Evolutionary conservation across 352 stramenopile genomes (phyloP), one percentile per base, ranked within the genome.

Genomic region (Pythium monospermum): DNA sequence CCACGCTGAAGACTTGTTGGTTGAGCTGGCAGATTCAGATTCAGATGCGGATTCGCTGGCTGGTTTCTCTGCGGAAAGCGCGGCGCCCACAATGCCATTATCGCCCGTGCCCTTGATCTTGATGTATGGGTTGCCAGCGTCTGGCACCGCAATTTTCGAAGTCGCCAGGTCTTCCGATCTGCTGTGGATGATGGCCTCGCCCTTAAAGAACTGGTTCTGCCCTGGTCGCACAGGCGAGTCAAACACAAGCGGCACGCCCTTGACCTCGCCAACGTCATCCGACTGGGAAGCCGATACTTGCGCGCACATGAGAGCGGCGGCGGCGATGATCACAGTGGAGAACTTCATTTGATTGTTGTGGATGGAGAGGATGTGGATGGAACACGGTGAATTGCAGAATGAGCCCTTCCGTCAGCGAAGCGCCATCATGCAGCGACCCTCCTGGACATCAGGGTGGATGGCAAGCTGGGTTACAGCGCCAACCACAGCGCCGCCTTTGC

Each of bases 341-440:
- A 80, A 44, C 28, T 80, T 76, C 70, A 80, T 80, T n/a, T n/a
- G n/a, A n/a, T n/a, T n/a, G n/a, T n/a, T n/a, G 49, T 11, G 55
- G 46, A 47, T 11, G 27, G 30, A 26, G 37, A 35, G 32, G 49
- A 21, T 22, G 25, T 36, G 32, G 22, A 43, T 43, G 6, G 36
- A 48, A 49, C 25, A 38, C 19, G 21, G 48, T 66, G 54, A 30
- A 49, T 53, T 39, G 5, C 51, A 40, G 26, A 49, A 66, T 54
- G 62, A 49, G 8, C 30, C 7, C 30, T 13, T n/a, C n/a, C n/a
- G n/a, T n/a, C n/a, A n/a, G n/a, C n/a, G n/a, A n/a, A n/a, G n/a
- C n/a, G n/a, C n/a, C n/a, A n/a, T n/a, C n/a, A n/a, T n/a, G n/a
- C n/a, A n/a, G n/a, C n/a, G n/a, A n/a, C n/a, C n/a, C n/a, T n/a